A percentile compares a stretch with the other conserved stretches of the same genome.
Conservation (phyloP, 441 rosid genomes). For the Bruguiera hainesii region DNA sequence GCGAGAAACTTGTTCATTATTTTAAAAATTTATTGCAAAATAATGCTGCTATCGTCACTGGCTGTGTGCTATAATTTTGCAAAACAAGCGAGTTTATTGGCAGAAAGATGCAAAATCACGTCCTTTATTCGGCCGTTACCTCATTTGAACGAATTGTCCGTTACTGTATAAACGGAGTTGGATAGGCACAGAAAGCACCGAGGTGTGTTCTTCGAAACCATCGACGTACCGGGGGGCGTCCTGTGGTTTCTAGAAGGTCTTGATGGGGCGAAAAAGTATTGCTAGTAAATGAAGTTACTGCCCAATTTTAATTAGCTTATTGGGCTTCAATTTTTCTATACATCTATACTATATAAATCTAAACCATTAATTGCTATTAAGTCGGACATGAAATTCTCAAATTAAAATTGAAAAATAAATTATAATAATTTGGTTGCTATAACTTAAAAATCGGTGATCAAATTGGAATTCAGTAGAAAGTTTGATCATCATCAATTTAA, state of each 20-base stretch:
- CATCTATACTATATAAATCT: too few species aligned
- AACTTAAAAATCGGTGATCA: too few species aligned
- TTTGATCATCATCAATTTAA: too few species aligned
- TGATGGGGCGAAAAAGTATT: too few species aligned
- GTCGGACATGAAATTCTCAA: too few species aligned
- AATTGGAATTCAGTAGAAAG: too few species aligned
- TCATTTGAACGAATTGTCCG: background rate
- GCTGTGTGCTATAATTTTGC: conserved; percentile 1
- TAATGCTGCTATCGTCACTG: conserved; percentile 18
- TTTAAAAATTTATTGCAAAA: conserved; percentile 5
- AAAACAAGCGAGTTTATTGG: background rate
- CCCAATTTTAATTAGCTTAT: too few species aligned
- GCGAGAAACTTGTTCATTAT: background rate
- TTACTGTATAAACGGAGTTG: background rate
- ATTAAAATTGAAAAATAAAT: too few species aligned
- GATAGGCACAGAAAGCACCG: background rate
- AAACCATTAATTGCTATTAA: too few species aligned
- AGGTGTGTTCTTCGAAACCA: conserved; percentile 16
- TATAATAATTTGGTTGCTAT: too few species aligned
- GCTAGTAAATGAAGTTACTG: too few species aligned
- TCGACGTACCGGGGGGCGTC: conserved; percentile 32
- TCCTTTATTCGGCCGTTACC: conserved; percentile 14
- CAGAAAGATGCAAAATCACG: background rate
- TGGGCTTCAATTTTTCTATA: too few species aligned
- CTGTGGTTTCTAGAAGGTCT: conserved; percentile 30